Percentiles rank a stretch among this genome's conserved stretches.
Evolutionary conservation across 1,139 yeast species (phyloP).

Genomic region (Debaryomyces singareniensis): DNA sequence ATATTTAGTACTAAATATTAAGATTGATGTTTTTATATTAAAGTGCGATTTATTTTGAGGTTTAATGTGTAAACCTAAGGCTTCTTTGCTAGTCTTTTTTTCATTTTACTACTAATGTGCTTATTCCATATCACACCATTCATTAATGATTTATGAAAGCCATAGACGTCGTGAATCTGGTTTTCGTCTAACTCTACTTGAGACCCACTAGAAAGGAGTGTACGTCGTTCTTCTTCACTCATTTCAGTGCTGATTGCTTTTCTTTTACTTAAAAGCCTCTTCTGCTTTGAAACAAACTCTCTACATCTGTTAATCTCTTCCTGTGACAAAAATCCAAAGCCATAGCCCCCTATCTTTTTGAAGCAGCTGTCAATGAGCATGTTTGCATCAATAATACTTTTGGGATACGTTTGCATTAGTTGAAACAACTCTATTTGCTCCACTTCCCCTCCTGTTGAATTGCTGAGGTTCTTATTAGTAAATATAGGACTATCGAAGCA

Average conservation of each 20-base stretch:
- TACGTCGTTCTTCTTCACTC: constrained; percentile 35
- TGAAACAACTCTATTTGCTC: constrained; percentile 88
- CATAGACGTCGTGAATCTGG: constrained; percentile 41
- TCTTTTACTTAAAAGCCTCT: constrained; percentile 35
- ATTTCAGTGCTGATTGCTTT: constrained; percentile 25
- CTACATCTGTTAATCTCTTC: constrained; percentile 76
- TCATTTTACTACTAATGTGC: constrained; percentile 45
- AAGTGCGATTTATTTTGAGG: neutral
- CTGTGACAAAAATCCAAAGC: constrained; percentile 69
- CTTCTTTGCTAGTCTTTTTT: constrained; percentile 30
- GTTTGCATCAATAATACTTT: constrained; percentile 63
- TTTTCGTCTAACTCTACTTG: constrained; percentile 16
- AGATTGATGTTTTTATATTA: neutral
- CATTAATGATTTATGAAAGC: constrained; percentile 46
- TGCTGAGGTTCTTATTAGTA: constrained; percentile 11
- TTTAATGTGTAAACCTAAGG: neutral
- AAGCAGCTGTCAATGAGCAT: constrained; percentile 67
- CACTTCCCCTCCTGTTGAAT: constrained; percentile 21
- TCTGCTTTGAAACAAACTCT: constrained; percentile 63
- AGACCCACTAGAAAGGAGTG: constrained; percentile 18
- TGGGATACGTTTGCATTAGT: constrained; percentile 77
- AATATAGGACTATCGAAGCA: constrained; percentile 58
- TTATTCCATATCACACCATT: constrained; percentile 55
- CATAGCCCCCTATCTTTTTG: constrained; percentile 62
- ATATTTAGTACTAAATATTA: neutral